Evolutionary conservation across 306 rosid genomes (phyloP), one percentile per base, ranked within the genome.

Genomic region (Canavalia gladiata): DNA sequence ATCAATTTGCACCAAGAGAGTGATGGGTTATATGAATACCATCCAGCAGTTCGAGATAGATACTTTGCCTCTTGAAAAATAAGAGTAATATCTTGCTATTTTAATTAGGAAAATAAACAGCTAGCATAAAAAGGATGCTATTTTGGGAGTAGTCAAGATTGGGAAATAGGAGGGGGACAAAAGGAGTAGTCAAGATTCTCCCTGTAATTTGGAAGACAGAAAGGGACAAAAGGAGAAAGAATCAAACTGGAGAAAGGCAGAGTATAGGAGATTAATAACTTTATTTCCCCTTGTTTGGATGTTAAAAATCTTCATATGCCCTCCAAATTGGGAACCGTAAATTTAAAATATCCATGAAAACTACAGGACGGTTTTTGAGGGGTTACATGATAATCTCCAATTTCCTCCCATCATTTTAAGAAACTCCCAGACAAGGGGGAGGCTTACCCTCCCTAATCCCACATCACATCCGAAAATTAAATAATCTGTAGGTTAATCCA

Each of bases 51-150:
- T 18, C 25, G 25, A 18, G 25, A 18, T 18, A 18, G 25, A 18
- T 18, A 18, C 25, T 18, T 18, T 18, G 25, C 25, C 25, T 18
- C 25, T 18, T 18, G 25, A 18, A 18, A 18, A 18, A 18, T 18
- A 58, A 30, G 42, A n/a, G 57, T 5, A 75, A 62, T 29, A 51
- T 25, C 54, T 62, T 10, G 54, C 50, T 43, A 60, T 2, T 45
- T 72, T 25, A 35, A 31, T 33, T 54, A n/a, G 58, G 49, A 68
- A 69, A 67, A 76, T 18, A 51, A 47, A 76, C 76, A 28, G 49
- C 42, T 68, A 8, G 72, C 77, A 55, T 10, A 59, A 76, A 11
- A 47, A 42, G 9, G 31, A 49, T 75, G 77, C 30, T 45, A 68
- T 18, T 18, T 18, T 18, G 25, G 25, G 25, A 18, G 25, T 18